Base-by-base conservation (phyloP, 2,329 filamentous ascomycete species). In the Tolypocladium capitatum region DNA sequence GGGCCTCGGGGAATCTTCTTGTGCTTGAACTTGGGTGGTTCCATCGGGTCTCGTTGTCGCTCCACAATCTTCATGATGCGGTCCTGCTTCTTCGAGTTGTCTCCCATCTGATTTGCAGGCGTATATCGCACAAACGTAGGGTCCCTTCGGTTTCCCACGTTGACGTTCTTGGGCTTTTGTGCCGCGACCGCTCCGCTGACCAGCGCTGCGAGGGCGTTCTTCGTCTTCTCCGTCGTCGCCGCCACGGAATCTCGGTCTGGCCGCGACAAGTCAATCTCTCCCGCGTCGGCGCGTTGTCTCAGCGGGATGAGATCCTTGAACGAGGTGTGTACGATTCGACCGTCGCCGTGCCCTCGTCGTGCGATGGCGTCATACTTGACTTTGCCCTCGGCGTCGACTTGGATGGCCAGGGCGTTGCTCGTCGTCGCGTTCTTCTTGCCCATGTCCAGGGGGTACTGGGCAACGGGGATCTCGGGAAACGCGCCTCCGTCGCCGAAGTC, bases 41-140 rank as follows among this genome's bases (percentile, higher is more conserved):
- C 91, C 84, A 96, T 86, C 0, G 92, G 92, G 67, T 98, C 92
- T 56, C 84, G 77, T 64, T 97, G 91, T 48, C 88, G 77, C 65
- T 96, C 88, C 34, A 96, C 88, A 67, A 98, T 97, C 73, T 97
- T 97, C 80, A 98, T 94, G 55, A 98, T 95, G 14, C 92, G 83
- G 59, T 97, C 90, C 58, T 89, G 87, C 69, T 95, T 94, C 65
- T 83, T 84, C 35, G 78, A 81, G 63, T 89, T 74, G 59, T 80
- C 87, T 13, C 92, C 92, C 88, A 98, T 96, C 69, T 98, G 92
- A 58, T 92, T 91, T 38, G 90, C 87, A 4, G 92, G 92, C 16
- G 90, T 97, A 62, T 98, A 98, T 54, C 88, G 80, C 50, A 98
- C 92, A 64, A 89, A 98, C 0, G 91, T 97, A 6, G 92, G 82